phyloP scores from a whole-genome alignment of 345 rosid species.

The Linum lewisii region DNA sequence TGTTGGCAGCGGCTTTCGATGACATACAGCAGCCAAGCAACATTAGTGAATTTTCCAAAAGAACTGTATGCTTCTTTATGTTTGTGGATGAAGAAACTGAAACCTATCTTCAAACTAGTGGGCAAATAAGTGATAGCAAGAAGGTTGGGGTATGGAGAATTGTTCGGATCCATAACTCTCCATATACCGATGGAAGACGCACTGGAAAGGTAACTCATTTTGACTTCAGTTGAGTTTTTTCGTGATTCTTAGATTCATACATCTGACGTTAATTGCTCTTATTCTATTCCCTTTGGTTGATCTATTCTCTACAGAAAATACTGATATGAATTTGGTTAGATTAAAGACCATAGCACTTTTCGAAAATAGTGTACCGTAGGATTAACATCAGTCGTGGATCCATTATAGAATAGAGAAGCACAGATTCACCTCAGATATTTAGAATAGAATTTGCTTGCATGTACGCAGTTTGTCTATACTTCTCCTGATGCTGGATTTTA shows the following conservation, averaged over 20 bases:
- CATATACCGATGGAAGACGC: conserved; percentile 83
- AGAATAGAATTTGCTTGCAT: conserved; percentile 1
- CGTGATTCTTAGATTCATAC: not conserved
- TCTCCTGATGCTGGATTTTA: conserved; percentile 17
- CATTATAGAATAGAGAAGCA: no score
- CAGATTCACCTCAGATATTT: not conserved
- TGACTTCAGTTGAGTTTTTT: not conserved
- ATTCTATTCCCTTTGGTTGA: conserved; percentile 3
- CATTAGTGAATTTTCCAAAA: conserved; percentile 63
- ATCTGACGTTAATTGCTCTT: not conserved
- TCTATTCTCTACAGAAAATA: not conserved
- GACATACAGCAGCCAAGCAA: conserved; percentile 74
- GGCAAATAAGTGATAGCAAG: conserved; percentile 42
- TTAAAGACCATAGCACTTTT: no score
- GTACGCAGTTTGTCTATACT: conserved; percentile 1
- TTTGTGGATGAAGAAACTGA: conserved; percentile 96
- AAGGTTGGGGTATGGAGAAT: conserved; percentile 88
- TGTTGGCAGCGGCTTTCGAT: conserved; percentile 77
- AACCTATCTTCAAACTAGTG: conserved; percentile 52
- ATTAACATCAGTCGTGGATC: no score
- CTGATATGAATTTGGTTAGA: conserved; percentile 1
- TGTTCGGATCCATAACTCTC: conserved; percentile 77
- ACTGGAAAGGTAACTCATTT: conserved; percentile 65
- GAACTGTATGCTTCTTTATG: conserved; percentile 84
- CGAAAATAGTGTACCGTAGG: no score